These are phyloP conservation scores for Blumeria hordei DNA, from an alignment of 2,329 filamentous ascomycete genomes.

Conservation along the genomic window DNA sequence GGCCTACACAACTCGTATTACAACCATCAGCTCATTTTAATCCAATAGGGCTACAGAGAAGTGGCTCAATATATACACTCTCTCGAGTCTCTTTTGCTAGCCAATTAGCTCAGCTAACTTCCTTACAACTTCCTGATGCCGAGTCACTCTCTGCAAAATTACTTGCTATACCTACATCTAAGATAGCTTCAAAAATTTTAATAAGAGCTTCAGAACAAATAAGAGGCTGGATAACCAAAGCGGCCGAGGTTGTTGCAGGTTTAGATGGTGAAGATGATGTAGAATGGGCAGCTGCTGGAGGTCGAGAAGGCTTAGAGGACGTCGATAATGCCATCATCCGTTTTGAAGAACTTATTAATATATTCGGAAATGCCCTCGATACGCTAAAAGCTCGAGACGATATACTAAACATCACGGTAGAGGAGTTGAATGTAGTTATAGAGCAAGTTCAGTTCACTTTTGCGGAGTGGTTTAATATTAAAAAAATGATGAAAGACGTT, in stretches of 20 bases:
- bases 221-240: conserved; percentile 78
- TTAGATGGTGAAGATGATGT: conserved; percentile 92
- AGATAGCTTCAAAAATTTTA: conserved; percentile 60
- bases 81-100: conserved; percentile 81
- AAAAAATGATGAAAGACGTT: conserved; percentile 49
- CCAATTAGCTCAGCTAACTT: conserved; percentile 78
- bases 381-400: conserved; percentile 61
- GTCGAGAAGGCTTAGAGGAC: conserved; percentile 53
- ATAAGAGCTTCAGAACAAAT: conserved; percentile 83
- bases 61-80: conserved; percentile 81
- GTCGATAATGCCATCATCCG: conserved; percentile 52
- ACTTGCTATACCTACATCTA: conserved; percentile 60
- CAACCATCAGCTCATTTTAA: conserved; percentile 33
- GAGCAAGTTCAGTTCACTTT: conserved; percentile 76
- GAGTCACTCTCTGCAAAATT: conserved; percentile 64
- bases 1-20: conserved; percentile 13
- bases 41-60: conserved; percentile 36
- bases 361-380: conserved; percentile 88
- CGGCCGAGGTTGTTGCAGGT: conserved; percentile 66
- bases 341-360: conserved; percentile 74
- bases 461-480: conserved; percentile 63
- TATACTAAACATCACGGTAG: conserved; percentile 42
- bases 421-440: conserved; percentile 53
- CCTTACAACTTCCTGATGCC: conserved; percentile 69
- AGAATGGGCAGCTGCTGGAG: conserved; percentile 82